A percentile compares a stretch with the other conserved stretches of the same genome.
phyloP scores from a whole-genome alignment of 2,329 filamentous ascomycete species.

The Claviceps fusiformis region DNA sequence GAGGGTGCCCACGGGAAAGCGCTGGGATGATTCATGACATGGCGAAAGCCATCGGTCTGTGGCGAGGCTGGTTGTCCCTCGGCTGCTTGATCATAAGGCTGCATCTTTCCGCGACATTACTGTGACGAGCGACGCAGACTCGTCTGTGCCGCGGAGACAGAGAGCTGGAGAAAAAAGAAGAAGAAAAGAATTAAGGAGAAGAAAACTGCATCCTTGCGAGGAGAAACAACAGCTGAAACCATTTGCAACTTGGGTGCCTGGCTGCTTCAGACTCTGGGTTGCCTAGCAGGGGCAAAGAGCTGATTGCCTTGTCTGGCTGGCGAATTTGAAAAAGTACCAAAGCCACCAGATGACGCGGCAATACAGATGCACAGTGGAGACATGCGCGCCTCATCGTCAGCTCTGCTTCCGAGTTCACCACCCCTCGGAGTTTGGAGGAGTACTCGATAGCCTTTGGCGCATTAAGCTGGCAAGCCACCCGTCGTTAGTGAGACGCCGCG shows the following conservation, averaged over 20 bases:
- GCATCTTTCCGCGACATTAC: conserved; percentile 13
- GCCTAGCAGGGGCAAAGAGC: no score
- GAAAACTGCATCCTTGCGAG: background rate
- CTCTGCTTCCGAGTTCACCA: no score
- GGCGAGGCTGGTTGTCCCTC: conserved; percentile 6
- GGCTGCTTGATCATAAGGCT: conserved; percentile 15
- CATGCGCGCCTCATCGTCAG: background rate
- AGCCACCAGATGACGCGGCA: no score
- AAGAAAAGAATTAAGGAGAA: background rate
- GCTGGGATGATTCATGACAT: conserved; percentile 9
- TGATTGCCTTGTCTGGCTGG: no score
- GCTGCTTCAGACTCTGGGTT: background rate
- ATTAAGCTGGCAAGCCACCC: background rate
- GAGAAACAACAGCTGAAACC: background rate
- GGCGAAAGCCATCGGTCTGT: conserved; percentile 8
- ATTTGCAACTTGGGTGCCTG: background rate
- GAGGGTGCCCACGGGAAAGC: conserved; percentile 15
- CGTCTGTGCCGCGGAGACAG: background rate
- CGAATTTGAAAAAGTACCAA: no score
- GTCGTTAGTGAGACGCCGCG: background rate
- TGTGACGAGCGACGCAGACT: conserved; percentile 11
- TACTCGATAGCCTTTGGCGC: no score
- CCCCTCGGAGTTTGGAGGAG: no score
- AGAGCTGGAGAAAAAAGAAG: background rate
- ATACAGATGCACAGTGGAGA: background rate